phyloP scores from a whole-genome alignment of 73 alveolate species.

The Paramecium sonneborni region DNA sequence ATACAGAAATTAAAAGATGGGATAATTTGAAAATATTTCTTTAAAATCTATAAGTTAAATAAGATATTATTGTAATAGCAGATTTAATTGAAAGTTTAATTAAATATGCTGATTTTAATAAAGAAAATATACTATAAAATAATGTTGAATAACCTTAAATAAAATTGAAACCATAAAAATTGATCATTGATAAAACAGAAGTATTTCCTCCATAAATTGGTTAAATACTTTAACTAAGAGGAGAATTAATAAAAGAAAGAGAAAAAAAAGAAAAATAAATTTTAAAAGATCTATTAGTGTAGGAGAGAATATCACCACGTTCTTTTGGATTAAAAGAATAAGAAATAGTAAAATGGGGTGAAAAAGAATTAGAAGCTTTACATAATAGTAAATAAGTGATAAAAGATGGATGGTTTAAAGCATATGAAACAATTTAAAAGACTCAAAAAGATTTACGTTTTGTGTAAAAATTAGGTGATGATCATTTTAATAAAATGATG shows the following conservation, averaged over 20 bases:
- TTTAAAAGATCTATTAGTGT: not conserved
- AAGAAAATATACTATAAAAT: slow-evolving; percentile 16
- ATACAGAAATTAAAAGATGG: not conserved
- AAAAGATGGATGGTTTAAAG: slow-evolving; percentile 44
- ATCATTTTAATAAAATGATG: slow-evolving; percentile 32
- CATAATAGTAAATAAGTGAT: not conserved
- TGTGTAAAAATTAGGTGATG: slow-evolving; percentile 20
- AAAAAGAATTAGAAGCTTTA: not conserved
- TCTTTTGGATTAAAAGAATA: slow-evolving; percentile 35
- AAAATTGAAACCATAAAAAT: not conserved
- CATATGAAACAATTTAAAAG: slow-evolving; percentile 50
- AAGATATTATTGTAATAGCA: not conserved
- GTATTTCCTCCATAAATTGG: slow-evolving; percentile 47
- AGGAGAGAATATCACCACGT: slow-evolving; percentile 43
- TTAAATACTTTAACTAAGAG: not conserved
- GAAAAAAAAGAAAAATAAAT: slow-evolving; percentile 24
- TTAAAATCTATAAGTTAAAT: not conserved
- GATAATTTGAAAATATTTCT: not conserved
- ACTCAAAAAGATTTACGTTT: slow-evolving; percentile 37
- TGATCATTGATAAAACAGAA: not conserved
- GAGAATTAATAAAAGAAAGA: slow-evolving; percentile 32
- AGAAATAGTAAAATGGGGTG: slow-evolving; percentile 34
- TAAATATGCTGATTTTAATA: not conserved
- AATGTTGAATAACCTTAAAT: not conserved
- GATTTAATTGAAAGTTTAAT: not conserved